Evolutionary conservation across 495 filamentous ascomycete species (phyloP).

Genomic region (Terfezia claveryi): DNA sequence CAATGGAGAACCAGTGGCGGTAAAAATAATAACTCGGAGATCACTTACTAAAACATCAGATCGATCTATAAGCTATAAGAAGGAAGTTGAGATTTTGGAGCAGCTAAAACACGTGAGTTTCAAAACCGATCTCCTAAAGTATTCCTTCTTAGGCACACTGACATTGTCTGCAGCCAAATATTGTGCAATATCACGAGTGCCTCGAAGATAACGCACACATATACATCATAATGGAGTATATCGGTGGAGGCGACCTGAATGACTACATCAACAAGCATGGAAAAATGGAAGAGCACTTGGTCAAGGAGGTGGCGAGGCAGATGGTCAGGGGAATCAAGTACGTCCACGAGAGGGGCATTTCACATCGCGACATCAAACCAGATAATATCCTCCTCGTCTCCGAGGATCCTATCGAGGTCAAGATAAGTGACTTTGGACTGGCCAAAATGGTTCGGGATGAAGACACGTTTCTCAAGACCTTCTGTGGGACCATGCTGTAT

Average conservation of each 20-base stretch:
- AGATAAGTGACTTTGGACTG: slow-evolving; percentile 86
- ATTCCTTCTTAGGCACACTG: slow-evolving; percentile 7
- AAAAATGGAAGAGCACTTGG: slow-evolving; percentile 42
- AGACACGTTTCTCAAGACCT: slow-evolving; percentile 82
- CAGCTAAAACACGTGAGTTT: slow-evolving; percentile 53
- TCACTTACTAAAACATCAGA: slow-evolving; percentile 64
- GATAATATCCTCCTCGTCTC: slow-evolving; percentile 81
- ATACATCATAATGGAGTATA: slow-evolving; percentile 84
- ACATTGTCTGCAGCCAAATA: slow-evolving; percentile 44
- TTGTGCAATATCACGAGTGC: slow-evolving; percentile 74
- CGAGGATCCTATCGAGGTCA: slow-evolving; percentile 51
- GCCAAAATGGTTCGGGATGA: slow-evolving; percentile 77
- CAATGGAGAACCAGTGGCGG: slow-evolving; percentile 60
- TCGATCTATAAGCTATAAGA: slow-evolving; percentile 33
- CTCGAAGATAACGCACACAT: slow-evolving; percentile 54
- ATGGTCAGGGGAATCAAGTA: slow-evolving; percentile 67
- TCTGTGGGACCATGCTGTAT: slow-evolving; percentile 87
- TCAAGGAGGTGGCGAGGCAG: slow-evolving; percentile 48
- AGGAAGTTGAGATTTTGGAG: slow-evolving; percentile 88
- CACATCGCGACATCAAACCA: slow-evolving; percentile 91
- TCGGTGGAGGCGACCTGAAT: slow-evolving; percentile 68
- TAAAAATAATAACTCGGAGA: slow-evolving; percentile 78
- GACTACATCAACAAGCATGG: slow-evolving; percentile 38
- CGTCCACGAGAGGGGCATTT: slow-evolving; percentile 65
- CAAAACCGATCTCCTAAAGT: neutral